Evolutionary conservation across 345 rosid genomes (phyloP).

Genomic region (Linum tenue): DNA sequence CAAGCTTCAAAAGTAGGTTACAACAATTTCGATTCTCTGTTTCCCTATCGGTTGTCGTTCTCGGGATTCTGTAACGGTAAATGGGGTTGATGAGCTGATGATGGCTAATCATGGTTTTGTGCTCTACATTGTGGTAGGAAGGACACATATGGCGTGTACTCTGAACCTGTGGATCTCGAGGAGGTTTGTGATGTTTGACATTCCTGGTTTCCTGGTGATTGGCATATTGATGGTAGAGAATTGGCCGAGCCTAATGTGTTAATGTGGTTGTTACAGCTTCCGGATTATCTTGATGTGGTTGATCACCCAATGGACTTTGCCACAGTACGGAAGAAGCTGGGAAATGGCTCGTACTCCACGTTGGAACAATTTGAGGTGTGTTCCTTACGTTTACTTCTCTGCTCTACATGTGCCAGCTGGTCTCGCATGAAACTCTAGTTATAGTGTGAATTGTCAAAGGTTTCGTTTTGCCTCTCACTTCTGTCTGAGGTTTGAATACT

Average conservation of each 20-base stretch:
- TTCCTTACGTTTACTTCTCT: slow-evolving; percentile 1
- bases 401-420: slow-evolving; percentile 4
- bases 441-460: not conserved
- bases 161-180: slow-evolving; percentile 91
- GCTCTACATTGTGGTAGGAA: slow-evolving; percentile 52
- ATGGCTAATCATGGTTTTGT: slow-evolving; percentile 9
- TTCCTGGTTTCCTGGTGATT: not conserved
- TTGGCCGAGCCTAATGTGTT: not conserved
- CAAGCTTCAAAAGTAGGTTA: slow-evolving; percentile 79
- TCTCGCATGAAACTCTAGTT: not conserved
- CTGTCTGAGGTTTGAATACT: too few species aligned
- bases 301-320: slow-evolving; percentile 83
- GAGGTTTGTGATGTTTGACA: slow-evolving; percentile 42
- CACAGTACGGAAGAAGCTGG: slow-evolving; percentile 72
- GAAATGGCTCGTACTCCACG: slow-evolving; percentile 51
- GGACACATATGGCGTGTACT: slow-evolving; percentile 87
- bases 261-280: slow-evolving; percentile 43
- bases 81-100: too few species aligned
- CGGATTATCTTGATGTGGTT: slow-evolving; percentile 70
- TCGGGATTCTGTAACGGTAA: not conserved
- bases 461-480: not conserved
- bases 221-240: not conserved
- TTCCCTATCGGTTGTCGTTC: slow-evolving; percentile 7
- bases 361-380: slow-evolving; percentile 76
- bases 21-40: slow-evolving; percentile 3